These are phyloP conservation scores for Talaromyces sp. DNA, from an alignment of 2,329 filamentous ascomycete genomes.

Conservation along the genomic window DNA sequence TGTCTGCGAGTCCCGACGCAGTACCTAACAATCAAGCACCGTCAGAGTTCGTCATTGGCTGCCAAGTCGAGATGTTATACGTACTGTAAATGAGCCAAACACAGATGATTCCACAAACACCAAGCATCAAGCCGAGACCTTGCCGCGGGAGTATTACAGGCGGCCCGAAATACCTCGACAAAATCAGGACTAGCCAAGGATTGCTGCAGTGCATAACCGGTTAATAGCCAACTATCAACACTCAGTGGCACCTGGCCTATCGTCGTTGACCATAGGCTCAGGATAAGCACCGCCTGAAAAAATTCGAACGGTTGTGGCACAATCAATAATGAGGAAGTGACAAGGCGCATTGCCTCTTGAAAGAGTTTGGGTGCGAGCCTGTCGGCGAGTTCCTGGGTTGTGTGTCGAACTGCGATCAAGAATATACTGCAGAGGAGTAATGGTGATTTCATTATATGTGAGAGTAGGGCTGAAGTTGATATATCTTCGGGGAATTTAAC, in stretches of 20 bases:
- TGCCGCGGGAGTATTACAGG: background rate
- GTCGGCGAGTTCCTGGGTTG: constrained; percentile 34
- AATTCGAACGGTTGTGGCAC: constrained; percentile 40
- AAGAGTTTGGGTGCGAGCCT: constrained; percentile 37
- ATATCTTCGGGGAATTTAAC: constrained; percentile 31
- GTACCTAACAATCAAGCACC: constrained; percentile 21
- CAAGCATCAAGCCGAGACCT: constrained; percentile 27
- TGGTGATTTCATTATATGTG: constrained; percentile 33
- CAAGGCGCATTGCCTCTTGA: constrained; percentile 24
- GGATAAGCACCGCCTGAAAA: constrained; percentile 41
- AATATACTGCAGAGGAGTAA: constrained; percentile 38
- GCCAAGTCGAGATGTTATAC: background rate
- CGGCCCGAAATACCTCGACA: constrained; percentile 14
- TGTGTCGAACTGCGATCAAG: constrained; percentile 41
- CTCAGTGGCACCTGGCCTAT: constrained; percentile 42
- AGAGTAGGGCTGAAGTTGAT: constrained; percentile 25
- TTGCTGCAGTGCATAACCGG: constrained; percentile 42
- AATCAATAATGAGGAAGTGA: constrained; percentile 27
- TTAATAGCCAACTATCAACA: constrained; percentile 44
- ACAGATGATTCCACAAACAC: constrained; percentile 44
- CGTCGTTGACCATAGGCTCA: constrained; percentile 45
- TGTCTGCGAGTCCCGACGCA: constrained; percentile 41
- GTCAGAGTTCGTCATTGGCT: background rate
- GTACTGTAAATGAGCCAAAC: constrained; percentile 40
- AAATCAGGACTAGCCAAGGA: constrained; percentile 36